These are phyloP conservation scores for Mollisia scopiformis DNA, from an alignment of 2,329 filamentous ascomycete genomes.

Conservation along the genomic window DNA sequence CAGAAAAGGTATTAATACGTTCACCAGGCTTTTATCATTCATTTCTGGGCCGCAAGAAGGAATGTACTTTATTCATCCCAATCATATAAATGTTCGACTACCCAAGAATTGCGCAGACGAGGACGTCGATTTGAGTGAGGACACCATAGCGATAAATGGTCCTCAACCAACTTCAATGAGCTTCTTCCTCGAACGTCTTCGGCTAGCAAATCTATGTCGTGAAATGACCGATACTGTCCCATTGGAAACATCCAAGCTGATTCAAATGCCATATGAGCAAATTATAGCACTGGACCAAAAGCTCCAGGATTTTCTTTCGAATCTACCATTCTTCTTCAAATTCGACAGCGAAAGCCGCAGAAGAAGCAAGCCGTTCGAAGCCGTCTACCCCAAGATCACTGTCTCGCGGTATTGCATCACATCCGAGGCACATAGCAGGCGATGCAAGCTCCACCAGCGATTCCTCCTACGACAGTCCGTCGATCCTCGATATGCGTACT, in stretches of 20 bases:
- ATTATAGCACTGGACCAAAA: slow-evolving; percentile 38
- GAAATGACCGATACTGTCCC: slow-evolving; percentile 36
- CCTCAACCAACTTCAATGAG: slow-evolving; percentile 28
- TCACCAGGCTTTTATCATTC: slow-evolving; percentile 34
- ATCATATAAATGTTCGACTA: slow-evolving; percentile 40
- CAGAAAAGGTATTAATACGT: not conserved
- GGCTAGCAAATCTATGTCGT: slow-evolving; percentile 41
- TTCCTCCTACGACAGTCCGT: slow-evolving; percentile 20
- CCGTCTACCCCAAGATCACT: slow-evolving; percentile 26
- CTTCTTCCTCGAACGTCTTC: slow-evolving; percentile 40
- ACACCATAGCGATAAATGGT: slow-evolving; percentile 22
- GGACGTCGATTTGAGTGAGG: slow-evolving; percentile 32
- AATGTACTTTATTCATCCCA: slow-evolving; percentile 38
- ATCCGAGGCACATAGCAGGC: slow-evolving; percentile 36
- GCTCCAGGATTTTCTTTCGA: slow-evolving; percentile 35
- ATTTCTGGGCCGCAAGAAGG: slow-evolving; percentile 38
- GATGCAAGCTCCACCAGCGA: slow-evolving; percentile 41
- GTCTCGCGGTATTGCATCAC: slow-evolving; percentile 40
- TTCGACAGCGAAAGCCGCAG: slow-evolving; percentile 26
- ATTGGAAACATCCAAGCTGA: slow-evolving; percentile 9
- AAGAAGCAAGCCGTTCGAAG: slow-evolving; percentile 16
- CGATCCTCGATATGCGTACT: slow-evolving; percentile 34
- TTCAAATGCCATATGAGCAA: slow-evolving; percentile 27
- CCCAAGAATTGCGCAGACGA: slow-evolving; percentile 40
- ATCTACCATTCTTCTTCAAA: slow-evolving; percentile 39